phyloP scores from a whole-genome alignment of 805 yeast genomes.

The Babjeviella inositovora region DNA sequence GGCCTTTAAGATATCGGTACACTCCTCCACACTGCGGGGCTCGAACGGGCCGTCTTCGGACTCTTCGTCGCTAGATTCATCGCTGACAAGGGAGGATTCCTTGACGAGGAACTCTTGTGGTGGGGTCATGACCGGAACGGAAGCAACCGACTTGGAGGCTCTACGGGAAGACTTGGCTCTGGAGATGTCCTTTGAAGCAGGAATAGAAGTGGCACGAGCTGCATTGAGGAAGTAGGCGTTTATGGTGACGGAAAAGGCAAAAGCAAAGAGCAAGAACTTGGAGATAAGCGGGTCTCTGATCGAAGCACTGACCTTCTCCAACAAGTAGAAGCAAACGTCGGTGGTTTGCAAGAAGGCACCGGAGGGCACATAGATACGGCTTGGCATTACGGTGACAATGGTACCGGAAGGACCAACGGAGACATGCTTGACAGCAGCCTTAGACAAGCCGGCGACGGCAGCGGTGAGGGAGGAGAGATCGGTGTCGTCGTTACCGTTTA shows the following conservation, averaged over 20 bases:
- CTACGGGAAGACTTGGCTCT: no score
- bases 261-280: constrained; percentile 56
- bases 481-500: constrained; percentile 27
- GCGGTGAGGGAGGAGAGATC: constrained; percentile 8
- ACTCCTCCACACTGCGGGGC: constrained; percentile 42
- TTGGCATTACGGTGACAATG: constrained; percentile 40
- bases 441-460: constrained; percentile 14
- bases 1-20: constrained; percentile 42
- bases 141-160: no score
- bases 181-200: no score
- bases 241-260: constrained; percentile 61
- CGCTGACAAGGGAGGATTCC: no score
- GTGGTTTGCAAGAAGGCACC: constrained; percentile 42
- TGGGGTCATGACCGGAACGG: no score
- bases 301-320: constrained; percentile 45
- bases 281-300: constrained; percentile 71
- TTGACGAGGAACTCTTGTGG: no score
- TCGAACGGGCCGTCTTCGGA: no score
- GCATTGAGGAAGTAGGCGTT: constrained; percentile 80
- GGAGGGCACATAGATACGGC: constrained; percentile 40
- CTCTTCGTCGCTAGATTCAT: neutral
- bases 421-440: constrained; percentile 23
- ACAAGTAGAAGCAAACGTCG: constrained; percentile 32
- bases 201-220: constrained; percentile 53
- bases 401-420: constrained; percentile 28